Evolutionary conservation across 2,329 filamentous ascomycete species (phyloP).

Genomic region (Proliferodiscus dingleyae): DNA sequence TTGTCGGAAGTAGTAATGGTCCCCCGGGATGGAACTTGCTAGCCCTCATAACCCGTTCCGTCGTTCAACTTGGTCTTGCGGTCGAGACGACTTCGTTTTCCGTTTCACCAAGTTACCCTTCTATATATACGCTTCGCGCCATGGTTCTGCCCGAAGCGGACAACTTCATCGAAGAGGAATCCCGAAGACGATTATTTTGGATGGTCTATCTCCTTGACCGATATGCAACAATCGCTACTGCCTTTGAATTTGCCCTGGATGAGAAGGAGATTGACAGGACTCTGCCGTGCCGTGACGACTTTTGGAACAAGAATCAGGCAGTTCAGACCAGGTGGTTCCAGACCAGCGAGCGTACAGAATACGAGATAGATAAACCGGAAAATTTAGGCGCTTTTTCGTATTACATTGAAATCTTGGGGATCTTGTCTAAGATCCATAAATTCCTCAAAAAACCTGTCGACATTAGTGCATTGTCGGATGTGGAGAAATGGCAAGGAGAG

Average conservation of each 20-base stretch:
- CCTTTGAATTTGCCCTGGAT: slow-evolving; percentile 85
- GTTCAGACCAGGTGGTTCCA: slow-evolving; percentile 83
- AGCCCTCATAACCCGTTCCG: slow-evolving; percentile 80
- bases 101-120: slow-evolving; percentile 72
- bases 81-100: slow-evolving; percentile 78
- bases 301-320: slow-evolving; percentile 77
- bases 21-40: slow-evolving; percentile 90
- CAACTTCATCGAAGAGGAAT: slow-evolving; percentile 87
- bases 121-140: slow-evolving; percentile 83
- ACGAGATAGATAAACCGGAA: slow-evolving; percentile 64
- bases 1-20: slow-evolving; percentile 82
- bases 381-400: slow-evolving; percentile 85
- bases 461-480: slow-evolving; percentile 76
- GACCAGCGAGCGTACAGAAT: slow-evolving; percentile 49
- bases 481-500: slow-evolving; percentile 82
- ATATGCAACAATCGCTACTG: slow-evolving; percentile 85
- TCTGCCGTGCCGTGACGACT: slow-evolving; percentile 80
- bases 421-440: slow-evolving; percentile 80
- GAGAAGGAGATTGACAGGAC: slow-evolving; percentile 86
- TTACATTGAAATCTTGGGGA: slow-evolving; percentile 84
- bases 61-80: slow-evolving; percentile 80
- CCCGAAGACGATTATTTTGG: slow-evolving; percentile 81
- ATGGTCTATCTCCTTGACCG: slow-evolving; percentile 88
- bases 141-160: slow-evolving; percentile 79
- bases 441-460: slow-evolving; percentile 88